Conservation (phyloP, 1,284 basidiomycete genomes). For the Ceratobasidium papillatum region DNA sequence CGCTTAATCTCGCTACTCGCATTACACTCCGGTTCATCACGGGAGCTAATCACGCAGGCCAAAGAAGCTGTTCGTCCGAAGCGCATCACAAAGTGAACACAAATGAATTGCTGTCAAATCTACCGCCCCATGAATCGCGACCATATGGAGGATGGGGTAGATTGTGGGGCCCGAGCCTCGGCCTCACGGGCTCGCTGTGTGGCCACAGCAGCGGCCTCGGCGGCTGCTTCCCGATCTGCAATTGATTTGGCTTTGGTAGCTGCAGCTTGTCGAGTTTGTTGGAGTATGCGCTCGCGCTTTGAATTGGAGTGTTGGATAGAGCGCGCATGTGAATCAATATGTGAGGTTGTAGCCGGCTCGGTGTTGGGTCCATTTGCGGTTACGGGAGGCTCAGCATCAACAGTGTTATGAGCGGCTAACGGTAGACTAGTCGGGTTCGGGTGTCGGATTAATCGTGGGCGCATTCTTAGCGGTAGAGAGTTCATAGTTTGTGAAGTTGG, state of each 20-base stretch:
- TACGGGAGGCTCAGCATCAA: neutral
- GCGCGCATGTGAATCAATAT: neutral
- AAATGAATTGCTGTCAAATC: neutral
- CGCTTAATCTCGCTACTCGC: constrained; percentile 5
- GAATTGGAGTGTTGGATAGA: constrained; percentile 6
- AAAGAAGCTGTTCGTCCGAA: constrained; percentile 11
- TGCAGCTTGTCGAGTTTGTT: constrained; percentile 20
- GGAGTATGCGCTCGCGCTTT: constrained; percentile 25
- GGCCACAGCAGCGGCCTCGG: neutral
- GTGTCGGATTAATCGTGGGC: neutral
- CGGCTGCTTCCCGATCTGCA: constrained; percentile 4
- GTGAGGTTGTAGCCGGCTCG: neutral
- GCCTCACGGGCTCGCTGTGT: neutral
- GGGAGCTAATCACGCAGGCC: neutral
- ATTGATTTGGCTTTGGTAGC: constrained; percentile 18
- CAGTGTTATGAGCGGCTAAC: neutral
- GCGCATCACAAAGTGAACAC: neutral
- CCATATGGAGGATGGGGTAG: constrained; percentile 14
- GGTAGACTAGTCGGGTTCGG: neutral
- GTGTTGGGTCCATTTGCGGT: neutral
- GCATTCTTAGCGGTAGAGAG: constrained; percentile 12
- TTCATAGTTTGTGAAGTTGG: too few relatives aligned
- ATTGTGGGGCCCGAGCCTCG: neutral
- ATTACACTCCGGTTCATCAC: constrained; percentile 14
- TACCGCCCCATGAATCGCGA: constrained; percentile 32